Conservation (phyloP, 164 flowering plant genomes). For the Buxus sempervirens region DNA sequence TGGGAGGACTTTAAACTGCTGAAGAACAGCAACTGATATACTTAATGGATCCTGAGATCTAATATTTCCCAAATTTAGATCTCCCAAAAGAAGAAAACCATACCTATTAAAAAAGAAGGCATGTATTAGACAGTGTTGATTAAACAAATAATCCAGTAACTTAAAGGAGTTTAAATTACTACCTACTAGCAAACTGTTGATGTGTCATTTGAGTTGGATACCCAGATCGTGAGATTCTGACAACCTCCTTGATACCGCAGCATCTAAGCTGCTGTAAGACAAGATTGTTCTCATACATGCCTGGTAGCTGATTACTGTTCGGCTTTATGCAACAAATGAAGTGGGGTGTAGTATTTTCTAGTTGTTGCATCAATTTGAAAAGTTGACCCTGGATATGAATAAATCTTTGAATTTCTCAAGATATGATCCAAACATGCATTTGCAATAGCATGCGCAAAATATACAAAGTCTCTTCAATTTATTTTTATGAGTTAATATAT, state of each 20-base stretch:
- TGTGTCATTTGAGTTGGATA: constrained; percentile 65
- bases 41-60: constrained; percentile 57
- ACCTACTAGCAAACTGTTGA: constrained; percentile 70
- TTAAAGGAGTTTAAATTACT: not conserved
- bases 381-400: constrained; percentile 49
- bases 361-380: constrained; percentile 55
- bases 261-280: constrained; percentile 58
- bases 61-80: no score
- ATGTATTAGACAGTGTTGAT: not conserved
- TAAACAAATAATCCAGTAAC: not conserved
- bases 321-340: constrained; percentile 76
- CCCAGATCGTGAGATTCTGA: constrained; percentile 60
- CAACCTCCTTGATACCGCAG: constrained; percentile 62
- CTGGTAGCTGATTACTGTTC: constrained; percentile 54
- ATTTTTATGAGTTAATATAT: not conserved
- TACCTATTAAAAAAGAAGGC: constrained; percentile 39
- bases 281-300: constrained; percentile 44
- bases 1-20: constrained; percentile 51
- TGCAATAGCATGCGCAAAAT: not conserved
- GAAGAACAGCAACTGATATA: constrained; percentile 46
- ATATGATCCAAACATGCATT: not conserved
- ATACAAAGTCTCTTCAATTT: not conserved
- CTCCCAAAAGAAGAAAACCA: constrained; percentile 46
- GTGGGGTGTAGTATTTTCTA: constrained; percentile 61
- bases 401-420: not conserved